These are phyloP conservation scores for Oropetium thomaeum DNA, from an alignment of 176 grass and related monocot genomes.

Conservation along the genomic window DNA sequence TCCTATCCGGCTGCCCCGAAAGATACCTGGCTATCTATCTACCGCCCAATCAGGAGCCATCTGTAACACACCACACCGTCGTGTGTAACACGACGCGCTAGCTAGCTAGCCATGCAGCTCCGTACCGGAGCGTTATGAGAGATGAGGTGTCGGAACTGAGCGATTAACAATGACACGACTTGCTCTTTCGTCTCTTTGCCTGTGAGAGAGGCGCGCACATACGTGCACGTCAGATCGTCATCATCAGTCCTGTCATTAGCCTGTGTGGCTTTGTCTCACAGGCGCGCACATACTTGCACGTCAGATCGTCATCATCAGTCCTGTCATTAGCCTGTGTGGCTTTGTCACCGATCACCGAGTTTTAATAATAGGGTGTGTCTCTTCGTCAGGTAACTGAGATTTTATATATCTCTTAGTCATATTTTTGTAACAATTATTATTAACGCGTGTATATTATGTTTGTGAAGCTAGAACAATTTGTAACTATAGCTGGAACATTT, in stretches of 20 bases:
- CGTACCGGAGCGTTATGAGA: neutral
- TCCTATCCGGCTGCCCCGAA: too few species aligned
- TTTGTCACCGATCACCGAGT: neutral
- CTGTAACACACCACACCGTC: neutral
- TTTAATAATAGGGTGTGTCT: too few species aligned
- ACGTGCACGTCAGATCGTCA: neutral
- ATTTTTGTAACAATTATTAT: too few species aligned
- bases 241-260: neutral
- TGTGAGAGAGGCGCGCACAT: neutral
- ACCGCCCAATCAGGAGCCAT: neutral
- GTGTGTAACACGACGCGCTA: constrained; percentile 14
- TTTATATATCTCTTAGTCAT: too few species aligned
- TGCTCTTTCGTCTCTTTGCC: neutral
- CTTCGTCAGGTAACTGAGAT: too few species aligned
- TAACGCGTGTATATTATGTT: too few species aligned
- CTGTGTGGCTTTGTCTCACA: too few species aligned
- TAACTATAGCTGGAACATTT: too few species aligned
- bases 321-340: neutral
- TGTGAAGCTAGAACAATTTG: too few species aligned
- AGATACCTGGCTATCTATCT: neutral
- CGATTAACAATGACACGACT: neutral
- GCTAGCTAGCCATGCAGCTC: neutral
- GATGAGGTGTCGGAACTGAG: neutral
- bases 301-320: neutral
- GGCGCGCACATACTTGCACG: neutral